Base-by-base conservation (phyloP, 192 early-diverging fungal species). In the Bifiguratus adelaidae region DNA sequence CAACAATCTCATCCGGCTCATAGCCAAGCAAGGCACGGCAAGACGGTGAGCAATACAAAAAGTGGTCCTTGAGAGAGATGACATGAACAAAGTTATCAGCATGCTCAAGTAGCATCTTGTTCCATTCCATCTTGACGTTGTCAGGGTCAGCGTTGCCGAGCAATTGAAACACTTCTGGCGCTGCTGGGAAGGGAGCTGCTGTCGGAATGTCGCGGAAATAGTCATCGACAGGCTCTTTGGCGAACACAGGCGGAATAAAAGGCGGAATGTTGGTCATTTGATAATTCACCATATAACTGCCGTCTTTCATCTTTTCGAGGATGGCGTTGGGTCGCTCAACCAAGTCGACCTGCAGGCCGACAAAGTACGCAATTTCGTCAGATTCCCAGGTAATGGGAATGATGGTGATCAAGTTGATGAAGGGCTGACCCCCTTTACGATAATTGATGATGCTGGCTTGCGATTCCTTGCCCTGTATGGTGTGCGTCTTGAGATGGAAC, bases 251-350 rank as follows among this genome's bases (percentile, higher is more conserved):
- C 7, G 56, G 65, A 24, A 70, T 47, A 27, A 29, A 37, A 25
- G 50, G 54, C 4, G 68, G 59, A 15, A 70, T 48, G 16, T 47
- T 52, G 11, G 62, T 53, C 4, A 51, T 47, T 4, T 66, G 67
- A 50, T 77, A 77, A 48, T 73, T 74, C 8, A 72, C 56, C 15
- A 67, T 47, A 52, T 77, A 77, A 0, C 65, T 71, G 9, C 75
- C 75, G 48, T 77, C 72, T 53, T 67, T 62, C 77, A 82, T 72
- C 42, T 67, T 71, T 7, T 72, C 55, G 27, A 84, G 52, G 45
- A 84, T 82, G 5, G 75, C 66, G 23, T 80, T 72, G n/a, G 82
- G 82, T 52, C 82, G 82, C 21, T 78, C 76, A 7, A 84, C 71
- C 19, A 84, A 50, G 46, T 84, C 82, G 7, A 82, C 65, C 50